Conservation (phyloP, 2,329 filamentous ascomycete species). For the Diplodia scrobiculata region DNA sequence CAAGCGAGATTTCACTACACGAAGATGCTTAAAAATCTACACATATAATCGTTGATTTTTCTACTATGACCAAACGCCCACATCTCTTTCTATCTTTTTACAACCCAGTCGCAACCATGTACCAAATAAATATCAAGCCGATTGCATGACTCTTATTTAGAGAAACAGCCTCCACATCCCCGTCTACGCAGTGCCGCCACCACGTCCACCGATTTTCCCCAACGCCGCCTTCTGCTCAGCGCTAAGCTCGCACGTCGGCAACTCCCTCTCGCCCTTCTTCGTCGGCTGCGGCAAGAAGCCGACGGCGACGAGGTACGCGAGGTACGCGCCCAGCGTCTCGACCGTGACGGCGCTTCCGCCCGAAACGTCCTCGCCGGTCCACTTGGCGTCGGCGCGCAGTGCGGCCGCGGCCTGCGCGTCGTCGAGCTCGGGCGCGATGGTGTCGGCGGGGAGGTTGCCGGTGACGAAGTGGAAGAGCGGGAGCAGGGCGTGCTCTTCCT, state of each 20-base stretch:
- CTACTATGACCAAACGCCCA: no score
- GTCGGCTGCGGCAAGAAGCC: constrained; percentile 61
- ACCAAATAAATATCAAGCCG: no score
- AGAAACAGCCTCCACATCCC: neutral
- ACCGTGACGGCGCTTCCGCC: constrained; percentile 59
- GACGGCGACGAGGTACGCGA: constrained; percentile 63
- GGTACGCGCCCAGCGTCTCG: constrained; percentile 64
- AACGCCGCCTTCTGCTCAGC: constrained; percentile 54
- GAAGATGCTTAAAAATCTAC: no score
- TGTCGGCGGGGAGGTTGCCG: constrained; percentile 68
- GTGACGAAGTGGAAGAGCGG: constrained; percentile 75
- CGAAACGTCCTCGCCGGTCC: constrained; percentile 61
- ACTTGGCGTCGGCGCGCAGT: constrained; percentile 64
- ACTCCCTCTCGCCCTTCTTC: constrained; percentile 37
- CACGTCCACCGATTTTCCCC: constrained; percentile 57
- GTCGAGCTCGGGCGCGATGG: constrained; percentile 72
- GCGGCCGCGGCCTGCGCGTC: constrained; percentile 68
- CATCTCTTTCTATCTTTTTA: no score
- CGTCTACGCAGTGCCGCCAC: constrained; percentile 44
- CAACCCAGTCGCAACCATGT: no score
- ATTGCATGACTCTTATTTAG: no score
- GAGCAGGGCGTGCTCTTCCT: constrained; percentile 68
- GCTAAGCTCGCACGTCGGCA: constrained; percentile 53
- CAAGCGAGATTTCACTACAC: no score
- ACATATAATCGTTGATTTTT: no score